Evolutionary conservation across 192 early-diverging fungal genomes (phyloP), one percentile per base, ranked within the genome.

Genomic region (Coemansia sp.): DNA sequence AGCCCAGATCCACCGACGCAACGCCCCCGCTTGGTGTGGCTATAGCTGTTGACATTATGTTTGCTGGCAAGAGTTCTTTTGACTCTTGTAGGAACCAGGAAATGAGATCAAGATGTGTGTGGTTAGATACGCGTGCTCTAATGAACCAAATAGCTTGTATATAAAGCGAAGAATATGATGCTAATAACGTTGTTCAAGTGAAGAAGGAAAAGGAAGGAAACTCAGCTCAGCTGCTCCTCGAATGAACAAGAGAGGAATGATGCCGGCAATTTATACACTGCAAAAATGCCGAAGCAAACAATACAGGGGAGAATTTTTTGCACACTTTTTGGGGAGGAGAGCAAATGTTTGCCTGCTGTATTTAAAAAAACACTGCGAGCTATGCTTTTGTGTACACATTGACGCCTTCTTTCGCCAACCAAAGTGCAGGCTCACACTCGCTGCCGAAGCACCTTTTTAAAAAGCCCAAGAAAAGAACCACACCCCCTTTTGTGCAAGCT

Each of bases 31-130:
- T 53, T n/a, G 63, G 63, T 29, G 63, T 64, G 37, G 52, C 63
- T 37, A 64, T 28, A 56, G 63, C 63, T 42, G 63, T 56, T 28
- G 52, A 56, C 63, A 64, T 64, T 57, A 4, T 49, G 20, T 51
- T 21, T 51, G 6, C 23, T 51, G 37, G 1, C 15, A 7, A 13
- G 1, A 13, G 37, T 15, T 39, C 13, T 29, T 13, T 59, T 4
- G 15, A 34, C 18, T 15, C 10, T 40, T 40, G 10, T 40, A 15
- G 8, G 37, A 15, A 15, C 48, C 9, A 26, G 48, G 48, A 26
- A 9, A 26, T 26, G 25, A 51, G 48, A 23, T 51, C 48, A 9
- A 12, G 48, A 26, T 43, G 13, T 16, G 40, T n/a, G n/a, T n/a
- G n/a, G n/a, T n/a, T n/a, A n/a, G n/a, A n/a, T n/a, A n/a, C n/a